These are phyloP conservation scores for Epichloe baconii DNA, from an alignment of 2,329 filamentous ascomycete genomes.

Conservation along the genomic window DNA sequence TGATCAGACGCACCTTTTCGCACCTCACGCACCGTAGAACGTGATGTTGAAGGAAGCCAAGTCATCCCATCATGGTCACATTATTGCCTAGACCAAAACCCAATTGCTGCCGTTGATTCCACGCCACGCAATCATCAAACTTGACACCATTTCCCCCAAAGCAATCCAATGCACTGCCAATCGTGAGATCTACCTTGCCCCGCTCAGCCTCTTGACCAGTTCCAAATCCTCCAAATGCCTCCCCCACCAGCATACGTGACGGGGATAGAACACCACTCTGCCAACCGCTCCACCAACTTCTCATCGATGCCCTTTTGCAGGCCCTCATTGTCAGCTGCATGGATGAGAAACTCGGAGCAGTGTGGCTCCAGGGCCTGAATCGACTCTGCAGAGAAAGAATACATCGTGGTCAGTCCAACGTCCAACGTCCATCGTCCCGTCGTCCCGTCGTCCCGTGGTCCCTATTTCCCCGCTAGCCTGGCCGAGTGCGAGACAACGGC, in stretches of 20 bases:
- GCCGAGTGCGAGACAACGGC: background rate
- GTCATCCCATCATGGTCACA: too few relatives aligned
- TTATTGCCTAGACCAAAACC: too few relatives aligned
- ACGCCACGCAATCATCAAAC: conserved; percentile 78
- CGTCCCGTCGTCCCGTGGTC: background rate
- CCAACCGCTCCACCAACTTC: conserved; percentile 60
- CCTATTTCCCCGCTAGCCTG: background rate
- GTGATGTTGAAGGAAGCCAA: too few relatives aligned
- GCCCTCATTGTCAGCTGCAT: conserved; percentile 93
- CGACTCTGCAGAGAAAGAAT: conserved; percentile 43
- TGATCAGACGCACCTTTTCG: too few relatives aligned
- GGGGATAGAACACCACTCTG: conserved; percentile 79
- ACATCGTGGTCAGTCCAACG: background rate
- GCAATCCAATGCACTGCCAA: conserved; percentile 90
- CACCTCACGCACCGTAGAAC: too few relatives aligned
- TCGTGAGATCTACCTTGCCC: conserved; percentile 84
- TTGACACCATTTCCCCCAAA: conserved; percentile 79
- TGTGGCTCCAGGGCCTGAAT: conserved; percentile 75
- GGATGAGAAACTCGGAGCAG: conserved; percentile 93
- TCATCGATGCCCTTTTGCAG: conserved; percentile 86
- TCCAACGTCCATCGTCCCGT: background rate
- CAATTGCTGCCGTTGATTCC: conserved; percentile 49
- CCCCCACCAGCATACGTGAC: conserved; percentile 91
- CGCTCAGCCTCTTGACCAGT: conserved; percentile 64
- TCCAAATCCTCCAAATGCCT: conserved; percentile 71